phyloP scores from a whole-genome alignment of 352 stramenopile species.

The Phytopythium oedochilum region DNA sequence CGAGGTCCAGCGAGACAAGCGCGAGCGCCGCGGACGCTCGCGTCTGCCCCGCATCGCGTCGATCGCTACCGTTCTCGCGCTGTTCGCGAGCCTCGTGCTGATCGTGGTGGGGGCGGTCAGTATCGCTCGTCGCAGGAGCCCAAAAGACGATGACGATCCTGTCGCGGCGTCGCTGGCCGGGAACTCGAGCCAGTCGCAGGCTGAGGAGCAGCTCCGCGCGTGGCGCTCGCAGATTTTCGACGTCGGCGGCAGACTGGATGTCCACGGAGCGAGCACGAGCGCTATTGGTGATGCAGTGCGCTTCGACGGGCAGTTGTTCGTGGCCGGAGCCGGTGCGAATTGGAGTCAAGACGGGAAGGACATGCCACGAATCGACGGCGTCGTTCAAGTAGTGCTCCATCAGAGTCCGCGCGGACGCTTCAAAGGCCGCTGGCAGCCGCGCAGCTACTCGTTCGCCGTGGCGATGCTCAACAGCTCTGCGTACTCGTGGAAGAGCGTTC shows the following conservation, averaged over 20 bases:
- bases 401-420: background rate
- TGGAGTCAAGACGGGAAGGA: background rate
- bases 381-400: background rate
- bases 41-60: background rate
- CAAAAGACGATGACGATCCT: background rate
- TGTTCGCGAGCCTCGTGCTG: background rate
- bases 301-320: background rate
- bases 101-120: background rate
- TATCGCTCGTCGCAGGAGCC: background rate
- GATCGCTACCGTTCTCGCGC: background rate
- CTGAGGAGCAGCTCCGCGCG: background rate
- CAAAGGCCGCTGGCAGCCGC: background rate
- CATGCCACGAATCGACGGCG: background rate
- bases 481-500: slow-evolving; percentile 2
- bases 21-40: background rate
- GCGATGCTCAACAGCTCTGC: background rate
- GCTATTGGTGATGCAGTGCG: background rate
- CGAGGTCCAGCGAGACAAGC: background rate
- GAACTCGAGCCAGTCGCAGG: background rate
- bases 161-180: background rate
- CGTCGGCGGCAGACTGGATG: background rate
- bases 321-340: background rate
- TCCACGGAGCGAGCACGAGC: background rate
- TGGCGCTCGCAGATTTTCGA: background rate
- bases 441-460: background rate